phyloP scores from a whole-genome alignment of 176 grass and related monocot species.

The Poa pratensis region DNA sequence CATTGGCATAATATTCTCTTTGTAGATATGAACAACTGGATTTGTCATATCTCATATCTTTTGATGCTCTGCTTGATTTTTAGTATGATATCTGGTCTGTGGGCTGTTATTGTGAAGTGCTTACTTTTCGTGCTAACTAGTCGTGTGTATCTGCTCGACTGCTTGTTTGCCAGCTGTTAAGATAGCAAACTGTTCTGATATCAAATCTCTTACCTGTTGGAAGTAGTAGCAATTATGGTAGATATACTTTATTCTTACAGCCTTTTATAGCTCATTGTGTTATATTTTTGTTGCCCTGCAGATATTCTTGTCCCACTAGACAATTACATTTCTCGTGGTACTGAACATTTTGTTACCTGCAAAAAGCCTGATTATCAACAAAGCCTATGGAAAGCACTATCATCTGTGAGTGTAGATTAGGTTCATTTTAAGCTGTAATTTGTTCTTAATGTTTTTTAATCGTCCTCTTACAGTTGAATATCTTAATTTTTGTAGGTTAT shows the following conservation, averaged over 20 bases:
- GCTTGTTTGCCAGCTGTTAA: neutral
- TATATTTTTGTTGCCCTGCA: slow-evolving; percentile 42
- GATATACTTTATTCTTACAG: slow-evolving; percentile 17
- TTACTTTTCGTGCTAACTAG: neutral
- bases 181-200: neutral
- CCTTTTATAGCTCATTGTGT: neutral
- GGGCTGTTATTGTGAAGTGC: slow-evolving; percentile 14
- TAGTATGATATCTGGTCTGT: slow-evolving; percentile 17
- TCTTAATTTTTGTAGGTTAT: slow-evolving; percentile 55
- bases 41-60: neutral
- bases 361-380: slow-evolving; percentile 92
- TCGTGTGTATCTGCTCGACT: neutral
- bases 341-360: slow-evolving; percentile 73
- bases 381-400: slow-evolving; percentile 81
- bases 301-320: slow-evolving; percentile 96
- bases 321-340: slow-evolving; percentile 86
- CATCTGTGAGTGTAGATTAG: slow-evolving; percentile 57
- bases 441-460: slow-evolving; percentile 8
- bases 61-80: neutral
- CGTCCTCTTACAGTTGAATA: slow-evolving; percentile 42
- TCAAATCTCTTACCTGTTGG: neutral
- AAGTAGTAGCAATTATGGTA: neutral
- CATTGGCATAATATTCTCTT: neutral
- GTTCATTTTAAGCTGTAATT: slow-evolving; percentile 37
- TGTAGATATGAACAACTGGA: neutral